Conservation (phyloP, 192 early-diverging fungal genomes). For the Dissophora ornata region DNA sequence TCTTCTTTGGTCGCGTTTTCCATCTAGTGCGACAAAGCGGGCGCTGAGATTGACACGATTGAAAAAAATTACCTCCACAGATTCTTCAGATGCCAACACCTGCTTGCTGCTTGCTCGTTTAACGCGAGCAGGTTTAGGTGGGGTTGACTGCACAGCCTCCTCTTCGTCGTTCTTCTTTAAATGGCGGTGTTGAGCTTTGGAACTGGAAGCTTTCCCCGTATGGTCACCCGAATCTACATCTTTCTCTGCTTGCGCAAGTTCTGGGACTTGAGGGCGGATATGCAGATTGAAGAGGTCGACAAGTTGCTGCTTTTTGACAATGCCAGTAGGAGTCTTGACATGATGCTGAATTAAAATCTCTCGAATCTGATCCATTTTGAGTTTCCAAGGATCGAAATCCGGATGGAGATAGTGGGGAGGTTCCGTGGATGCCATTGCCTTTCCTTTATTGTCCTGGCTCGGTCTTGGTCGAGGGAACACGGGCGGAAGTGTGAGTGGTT, state of each 20-base stretch:
- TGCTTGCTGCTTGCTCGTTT: constrained; percentile 16
- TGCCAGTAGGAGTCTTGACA: constrained; percentile 33
- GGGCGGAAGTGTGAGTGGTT: background rate
- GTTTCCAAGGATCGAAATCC: constrained; percentile 39
- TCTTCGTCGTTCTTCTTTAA: background rate
- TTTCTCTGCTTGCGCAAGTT: background rate
- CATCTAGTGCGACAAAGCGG: too few relatives aligned
- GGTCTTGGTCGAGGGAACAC: background rate
- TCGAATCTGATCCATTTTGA: constrained; percentile 49
- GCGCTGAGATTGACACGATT: too few relatives aligned
- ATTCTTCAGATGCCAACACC: background rate
- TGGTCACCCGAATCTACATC: constrained; percentile 1
- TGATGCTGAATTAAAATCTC: constrained; percentile 43
- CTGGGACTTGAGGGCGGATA: constrained; percentile 35
- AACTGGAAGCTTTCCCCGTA: background rate
- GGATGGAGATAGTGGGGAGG: constrained; percentile 43
- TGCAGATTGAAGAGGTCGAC: constrained; percentile 41
- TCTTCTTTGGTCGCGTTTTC: too few relatives aligned
- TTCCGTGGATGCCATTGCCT: constrained; percentile 17
- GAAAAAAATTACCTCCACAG: constrained; percentile 3
- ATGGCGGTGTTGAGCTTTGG: constrained; percentile 5
- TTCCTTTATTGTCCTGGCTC: background rate
- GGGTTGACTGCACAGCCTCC: background rate
- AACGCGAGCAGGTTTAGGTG: constrained; percentile 10
- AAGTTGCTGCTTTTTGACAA: constrained; percentile 40